Percentiles rank a stretch among this genome's conserved stretches.
Evolutionary conservation across 2,329 filamentous ascomycete species (phyloP).

Genomic region (Penicillium sp.): DNA sequence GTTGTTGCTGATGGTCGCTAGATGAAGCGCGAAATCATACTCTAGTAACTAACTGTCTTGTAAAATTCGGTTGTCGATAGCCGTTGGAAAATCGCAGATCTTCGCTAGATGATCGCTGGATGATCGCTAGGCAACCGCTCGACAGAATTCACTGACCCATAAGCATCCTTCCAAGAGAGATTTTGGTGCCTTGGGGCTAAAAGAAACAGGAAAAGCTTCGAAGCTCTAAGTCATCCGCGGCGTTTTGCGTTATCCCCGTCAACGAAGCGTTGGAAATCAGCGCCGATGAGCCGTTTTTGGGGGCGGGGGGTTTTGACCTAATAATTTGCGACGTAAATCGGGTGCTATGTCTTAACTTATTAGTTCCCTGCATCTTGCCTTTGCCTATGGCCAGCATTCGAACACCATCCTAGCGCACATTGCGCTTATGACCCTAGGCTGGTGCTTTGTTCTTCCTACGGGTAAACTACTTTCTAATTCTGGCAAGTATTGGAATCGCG

Average conservation of each 20-base stretch:
- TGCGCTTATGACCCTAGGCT: constrained; percentile 65
- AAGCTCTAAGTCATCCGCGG: constrained; percentile 1
- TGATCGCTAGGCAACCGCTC: too few relatives aligned
- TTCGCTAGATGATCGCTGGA: too few relatives aligned
- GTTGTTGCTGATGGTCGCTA: too few relatives aligned
- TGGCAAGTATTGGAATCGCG: not conserved
- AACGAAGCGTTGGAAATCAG: constrained; percentile 26
- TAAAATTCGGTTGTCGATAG: too few relatives aligned
- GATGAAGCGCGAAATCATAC: too few relatives aligned
- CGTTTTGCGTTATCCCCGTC: constrained; percentile 32
- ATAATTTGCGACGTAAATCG: not conserved
- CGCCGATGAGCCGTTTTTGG: constrained; percentile 9
- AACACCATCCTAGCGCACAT: constrained; percentile 66
- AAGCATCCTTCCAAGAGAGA: too few relatives aligned
- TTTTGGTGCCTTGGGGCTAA: too few relatives aligned
- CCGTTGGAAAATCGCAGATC: too few relatives aligned
- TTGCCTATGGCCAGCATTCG: constrained; percentile 40
- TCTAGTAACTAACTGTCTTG: too few relatives aligned
- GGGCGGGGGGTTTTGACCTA: too few relatives aligned
- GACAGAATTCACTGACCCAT: too few relatives aligned
- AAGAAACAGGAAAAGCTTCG: too few relatives aligned
- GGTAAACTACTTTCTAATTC: constrained; percentile 52
- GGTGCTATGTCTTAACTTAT: constrained; percentile 3
- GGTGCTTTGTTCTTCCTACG: constrained; percentile 70
- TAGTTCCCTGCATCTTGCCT: constrained; percentile 19